Evolutionary conservation across 1,284 basidiomycete species (phyloP).

Genomic region (Mycena sp.): DNA sequence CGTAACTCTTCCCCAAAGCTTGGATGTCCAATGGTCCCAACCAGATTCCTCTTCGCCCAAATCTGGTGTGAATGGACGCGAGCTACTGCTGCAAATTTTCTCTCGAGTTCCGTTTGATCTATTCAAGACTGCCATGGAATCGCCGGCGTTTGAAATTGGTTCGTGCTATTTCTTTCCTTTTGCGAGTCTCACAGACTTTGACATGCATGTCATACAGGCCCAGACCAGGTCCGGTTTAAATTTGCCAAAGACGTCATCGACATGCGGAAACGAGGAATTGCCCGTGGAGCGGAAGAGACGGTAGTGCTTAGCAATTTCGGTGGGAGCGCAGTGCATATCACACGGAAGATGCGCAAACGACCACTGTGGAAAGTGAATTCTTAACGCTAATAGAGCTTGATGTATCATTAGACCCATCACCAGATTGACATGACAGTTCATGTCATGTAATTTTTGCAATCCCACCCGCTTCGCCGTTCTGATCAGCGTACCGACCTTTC

Average conservation of each 20-base stretch:
- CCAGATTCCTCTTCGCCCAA: slow-evolving; percentile 41
- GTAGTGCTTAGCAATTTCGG: slow-evolving; percentile 82
- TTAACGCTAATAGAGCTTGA: slow-evolving; percentile 42
- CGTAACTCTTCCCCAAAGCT: slow-evolving; percentile 70
- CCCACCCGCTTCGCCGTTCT: too few species aligned
- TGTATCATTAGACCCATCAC: slow-evolving; percentile 10
- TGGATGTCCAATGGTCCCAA: slow-evolving; percentile 53
- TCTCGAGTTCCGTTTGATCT: slow-evolving; percentile 83
- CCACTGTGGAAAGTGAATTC: slow-evolving; percentile 89
- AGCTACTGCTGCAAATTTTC: slow-evolving; percentile 75
- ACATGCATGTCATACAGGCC: slow-evolving; percentile 52
- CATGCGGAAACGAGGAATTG: slow-evolving; percentile 74
- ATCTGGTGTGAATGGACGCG: slow-evolving; percentile 57
- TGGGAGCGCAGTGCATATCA: slow-evolving; percentile 84
- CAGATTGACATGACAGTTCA: too few species aligned
- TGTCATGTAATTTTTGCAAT: too few species aligned
- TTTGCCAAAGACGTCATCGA: slow-evolving; percentile 91
- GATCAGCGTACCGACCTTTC: too few species aligned
- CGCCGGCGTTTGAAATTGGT: slow-evolving; percentile 82
- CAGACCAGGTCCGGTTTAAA: slow-evolving; percentile 86
- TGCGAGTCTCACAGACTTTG: neutral
- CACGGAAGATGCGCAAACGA: slow-evolving; percentile 84
- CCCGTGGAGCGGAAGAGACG: slow-evolving; percentile 78
- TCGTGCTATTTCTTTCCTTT: slow-evolving; percentile 38
- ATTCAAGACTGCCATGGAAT: slow-evolving; percentile 83